These are phyloP conservation scores for Aurantiochytrium sp. DNA, from an alignment of 108 stramenopile species.

Conservation along the genomic window DNA sequence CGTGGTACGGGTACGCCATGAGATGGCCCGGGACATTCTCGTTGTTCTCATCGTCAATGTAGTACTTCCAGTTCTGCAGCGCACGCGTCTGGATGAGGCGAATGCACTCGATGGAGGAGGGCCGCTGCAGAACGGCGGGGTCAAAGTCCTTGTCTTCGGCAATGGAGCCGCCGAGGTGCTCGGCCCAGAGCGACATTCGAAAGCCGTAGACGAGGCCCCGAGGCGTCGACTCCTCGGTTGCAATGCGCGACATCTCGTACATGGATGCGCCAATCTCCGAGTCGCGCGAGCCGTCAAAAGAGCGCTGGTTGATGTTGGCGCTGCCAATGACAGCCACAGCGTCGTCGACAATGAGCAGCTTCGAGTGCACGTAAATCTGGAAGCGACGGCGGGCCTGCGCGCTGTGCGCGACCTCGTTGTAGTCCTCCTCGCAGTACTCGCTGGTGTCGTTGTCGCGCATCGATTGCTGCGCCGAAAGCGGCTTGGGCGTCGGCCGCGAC, in stretches of 20 bases:
- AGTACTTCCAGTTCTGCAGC: neutral
- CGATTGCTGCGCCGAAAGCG: neutral
- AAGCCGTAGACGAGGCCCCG: neutral
- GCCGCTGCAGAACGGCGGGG: slow-evolving; percentile 2
- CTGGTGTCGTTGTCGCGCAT: neutral
- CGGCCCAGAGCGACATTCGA: slow-evolving; percentile 12
- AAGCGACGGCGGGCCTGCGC: neutral
- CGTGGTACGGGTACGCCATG: neutral
- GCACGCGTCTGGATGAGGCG: neutral
- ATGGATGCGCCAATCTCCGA: slow-evolving; percentile 46
- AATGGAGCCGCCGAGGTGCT: neutral
- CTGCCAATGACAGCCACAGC: slow-evolving; percentile 59
- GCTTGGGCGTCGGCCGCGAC: neutral
- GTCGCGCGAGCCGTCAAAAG: slow-evolving; percentile 59
- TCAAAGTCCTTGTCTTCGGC: slow-evolving; percentile 3
- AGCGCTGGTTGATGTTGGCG: slow-evolving; percentile 66
- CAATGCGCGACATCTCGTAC: neutral
- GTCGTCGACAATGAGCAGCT: slow-evolving; percentile 70
- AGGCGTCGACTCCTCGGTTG: neutral
- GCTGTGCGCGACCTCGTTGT: neutral
- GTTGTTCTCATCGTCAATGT: neutral
- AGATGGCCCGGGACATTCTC: slow-evolving; percentile 3
- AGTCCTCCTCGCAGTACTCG: neutral
- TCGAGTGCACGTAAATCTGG: slow-evolving; percentile 64
- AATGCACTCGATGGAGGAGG: neutral